Conservation (phyloP, 768 basidiomycete genomes). For the Galerina marginata region DNA sequence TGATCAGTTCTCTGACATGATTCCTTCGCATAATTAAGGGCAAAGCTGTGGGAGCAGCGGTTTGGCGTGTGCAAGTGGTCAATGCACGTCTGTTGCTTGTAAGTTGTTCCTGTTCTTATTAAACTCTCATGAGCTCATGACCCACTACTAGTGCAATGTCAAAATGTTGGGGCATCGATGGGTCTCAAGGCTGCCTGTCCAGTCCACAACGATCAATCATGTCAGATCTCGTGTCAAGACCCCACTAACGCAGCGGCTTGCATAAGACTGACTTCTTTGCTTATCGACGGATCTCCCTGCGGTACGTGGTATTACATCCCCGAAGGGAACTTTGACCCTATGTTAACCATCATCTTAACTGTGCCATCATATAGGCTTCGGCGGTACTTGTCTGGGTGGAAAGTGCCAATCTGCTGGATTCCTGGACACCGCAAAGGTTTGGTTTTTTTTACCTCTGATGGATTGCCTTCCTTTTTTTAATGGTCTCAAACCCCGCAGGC, state of each 20-base stretch:
- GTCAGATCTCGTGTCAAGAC: conserved; percentile 83
- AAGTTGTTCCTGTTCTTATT: conserved; percentile 34
- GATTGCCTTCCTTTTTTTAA: conserved; percentile 4
- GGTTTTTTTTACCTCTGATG: conserved; percentile 12
- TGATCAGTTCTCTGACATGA: conserved; percentile 16
- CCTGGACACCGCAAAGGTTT: conserved; percentile 66
- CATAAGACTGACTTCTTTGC: conserved; percentile 68
- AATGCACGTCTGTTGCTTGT: conserved; percentile 77
- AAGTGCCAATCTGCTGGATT: conserved; percentile 65
- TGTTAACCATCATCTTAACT: conserved; percentile 14
- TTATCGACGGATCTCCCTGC: conserved; percentile 85
- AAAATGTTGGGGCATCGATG: conserved; percentile 73
- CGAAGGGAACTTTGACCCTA: conserved; percentile 8
- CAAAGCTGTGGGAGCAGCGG: conserved; percentile 67
- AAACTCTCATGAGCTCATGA: conserved; percentile 17
- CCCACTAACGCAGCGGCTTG: conserved; percentile 66
- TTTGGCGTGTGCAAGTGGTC: conserved; percentile 77
- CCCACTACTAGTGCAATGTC: conserved; percentile 68
- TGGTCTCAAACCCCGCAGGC: conserved; percentile 45
- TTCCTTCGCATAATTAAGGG: conserved; percentile 41
- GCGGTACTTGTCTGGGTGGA: conserved; percentile 68
- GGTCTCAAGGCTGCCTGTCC: conserved; percentile 71
- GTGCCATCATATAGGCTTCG: conserved; percentile 55
- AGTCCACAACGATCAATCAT: conserved; percentile 63
- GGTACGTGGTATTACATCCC: conserved; percentile 48